Evolutionary conservation across 2,329 filamentous ascomycete genomes (phyloP).

Genomic region (Hypoxylon rubiginosum): DNA sequence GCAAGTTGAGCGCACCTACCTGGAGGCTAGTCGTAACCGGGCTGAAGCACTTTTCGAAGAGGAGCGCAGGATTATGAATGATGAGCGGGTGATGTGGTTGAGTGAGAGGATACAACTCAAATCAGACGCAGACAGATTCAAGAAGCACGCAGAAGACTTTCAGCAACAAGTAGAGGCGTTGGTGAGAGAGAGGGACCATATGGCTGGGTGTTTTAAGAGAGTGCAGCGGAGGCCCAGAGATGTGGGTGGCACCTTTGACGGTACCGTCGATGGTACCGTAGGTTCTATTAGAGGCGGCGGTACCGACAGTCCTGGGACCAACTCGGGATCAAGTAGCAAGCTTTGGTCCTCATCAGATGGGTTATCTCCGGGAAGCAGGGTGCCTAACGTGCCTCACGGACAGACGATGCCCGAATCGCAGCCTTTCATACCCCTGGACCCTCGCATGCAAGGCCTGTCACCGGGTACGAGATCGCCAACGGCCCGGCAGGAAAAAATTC

Average conservation of each 20-base stretch:
- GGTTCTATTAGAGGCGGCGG: conserved; percentile 37
- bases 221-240: conserved; percentile 5
- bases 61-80: conserved; percentile 67
- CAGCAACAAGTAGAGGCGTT: conserved; percentile 53
- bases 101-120: conserved; percentile 59
- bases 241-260: conserved; percentile 24
- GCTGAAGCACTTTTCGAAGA: conserved; percentile 69
- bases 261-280: conserved; percentile 21
- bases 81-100: conserved; percentile 63
- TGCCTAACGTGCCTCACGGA: conserved; percentile 44
- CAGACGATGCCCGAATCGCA: conserved; percentile 54
- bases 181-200: conserved; percentile 36
- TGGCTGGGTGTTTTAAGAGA: conserved; percentile 31
- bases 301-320: conserved; percentile 36
- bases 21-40: conserved; percentile 66
- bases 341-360: conserved; percentile 41
- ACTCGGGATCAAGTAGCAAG: conserved; percentile 32
- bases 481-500: conserved; percentile 54
- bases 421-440: conserved; percentile 58
- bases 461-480: conserved; percentile 42
- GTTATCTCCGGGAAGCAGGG: conserved; percentile 38
- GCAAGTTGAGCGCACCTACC: conserved; percentile 66
- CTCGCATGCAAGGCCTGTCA: conserved; percentile 59
- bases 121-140: conserved; percentile 54
- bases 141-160: conserved; percentile 45